Base-by-base conservation (phyloP, 2,329 filamentous ascomycete species). In the Sporothrix pseudoabietina region DNA sequence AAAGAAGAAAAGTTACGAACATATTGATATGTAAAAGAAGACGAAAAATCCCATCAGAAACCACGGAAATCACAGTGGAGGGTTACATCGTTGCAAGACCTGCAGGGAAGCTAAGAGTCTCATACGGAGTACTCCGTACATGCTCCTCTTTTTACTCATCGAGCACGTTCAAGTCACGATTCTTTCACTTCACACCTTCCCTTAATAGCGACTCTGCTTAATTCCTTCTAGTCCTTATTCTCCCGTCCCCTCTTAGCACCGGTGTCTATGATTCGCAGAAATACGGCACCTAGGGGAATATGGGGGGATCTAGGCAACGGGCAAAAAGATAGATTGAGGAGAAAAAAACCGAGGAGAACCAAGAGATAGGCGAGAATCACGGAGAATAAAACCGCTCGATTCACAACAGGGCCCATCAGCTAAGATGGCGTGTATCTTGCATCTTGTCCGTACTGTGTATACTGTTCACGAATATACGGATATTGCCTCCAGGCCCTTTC, bases 31-130 rank as follows among this genome's bases (percentile, higher is more conserved):
- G 57, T 14, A 63, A 41, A 44, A 5, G 9, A 63, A 41, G 22
- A 44, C 10, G 39, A 41, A 26, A 41, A 44, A n/a, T 9, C 9
- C n/a, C 3, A 22, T 16, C 10, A 30, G 12, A 32, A 59, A 59
- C 10, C 14, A 26, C 10, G 12, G 12, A 32, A 59, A 59, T 10
- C 14, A 26, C 41, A 69, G 35, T 44, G 61, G 65, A 52, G 65
- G 47, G 44, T 69, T 35, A 44, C 65, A 69, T 69, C 65, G 65
- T 52, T 52, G 22, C 44, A 35, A 69, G 47, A 69, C 65, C 65
- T 69, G 65, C 65, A 69, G 65, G 35, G 32, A 69, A 30, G 61
- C 44, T 35, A 69, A 69, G 8, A 3, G 44, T 30, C 44, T 69
- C 41, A 35, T 35, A 35, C 35, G 35, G 35, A 35, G 35, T 5